These are phyloP conservation scores for Hygrocybe punicea DNA, from an alignment of 768 basidiomycete genomes.

Conservation along the genomic window DNA sequence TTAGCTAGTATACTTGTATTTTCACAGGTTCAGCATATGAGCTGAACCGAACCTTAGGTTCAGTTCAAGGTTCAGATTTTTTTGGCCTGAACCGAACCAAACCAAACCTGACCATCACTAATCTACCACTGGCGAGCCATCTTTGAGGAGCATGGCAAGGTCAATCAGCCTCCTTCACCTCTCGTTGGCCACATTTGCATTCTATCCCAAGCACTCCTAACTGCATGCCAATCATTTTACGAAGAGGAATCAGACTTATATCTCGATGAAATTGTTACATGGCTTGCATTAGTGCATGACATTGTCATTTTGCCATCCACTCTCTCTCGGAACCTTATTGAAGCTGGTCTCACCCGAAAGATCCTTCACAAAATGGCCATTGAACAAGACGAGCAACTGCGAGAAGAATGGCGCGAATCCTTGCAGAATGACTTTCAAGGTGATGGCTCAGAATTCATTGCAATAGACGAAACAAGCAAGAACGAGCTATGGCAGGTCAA, in stretches of 20 bases:
- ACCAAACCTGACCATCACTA: no score
- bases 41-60: no score
- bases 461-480: slow-evolving; percentile 30
- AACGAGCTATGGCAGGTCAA: slow-evolving; percentile 25
- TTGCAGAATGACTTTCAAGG: not conserved
- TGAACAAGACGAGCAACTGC: slow-evolving; percentile 11
- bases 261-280: slow-evolving; percentile 13
- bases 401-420: not conserved
- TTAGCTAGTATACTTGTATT: no score
- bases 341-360: slow-evolving; percentile 17
- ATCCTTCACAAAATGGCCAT: slow-evolving; percentile 16
- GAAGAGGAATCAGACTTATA: slow-evolving; percentile 1
- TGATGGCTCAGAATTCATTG: slow-evolving; percentile 5
- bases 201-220: slow-evolving; percentile 12
- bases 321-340: slow-evolving; percentile 13
- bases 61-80: no score
- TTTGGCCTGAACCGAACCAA: no score
- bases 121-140: slow-evolving; percentile 19
- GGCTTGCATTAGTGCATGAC: slow-evolving; percentile 13
- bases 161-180: slow-evolving; percentile 15
- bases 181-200: slow-evolving; percentile 15
- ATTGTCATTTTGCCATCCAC: slow-evolving; percentile 12
- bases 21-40: no score
- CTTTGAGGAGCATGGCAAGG: slow-evolving; percentile 13
- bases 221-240: slow-evolving; percentile 9